Base-by-base conservation (phyloP, 805 yeast genomes). In the Metschnikowia chrysomelidarum region DNA sequence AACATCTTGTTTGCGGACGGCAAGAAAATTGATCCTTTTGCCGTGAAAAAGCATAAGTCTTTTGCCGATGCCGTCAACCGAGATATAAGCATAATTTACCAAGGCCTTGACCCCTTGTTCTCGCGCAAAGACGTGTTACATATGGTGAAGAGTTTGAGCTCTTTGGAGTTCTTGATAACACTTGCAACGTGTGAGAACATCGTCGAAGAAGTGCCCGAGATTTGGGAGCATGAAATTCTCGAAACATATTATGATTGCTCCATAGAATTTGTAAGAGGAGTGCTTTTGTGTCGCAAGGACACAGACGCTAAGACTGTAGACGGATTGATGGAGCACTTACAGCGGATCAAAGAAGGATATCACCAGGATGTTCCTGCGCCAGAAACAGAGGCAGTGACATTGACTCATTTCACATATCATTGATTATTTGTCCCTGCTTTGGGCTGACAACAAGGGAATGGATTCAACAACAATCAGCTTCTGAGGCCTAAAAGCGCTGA, bases 201-300 rank as follows among this genome's bases (percentile, higher is more conserved):
- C 7, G 32, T 47, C 41, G 53, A 47, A 16, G 47, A 49, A 12
- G 59, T 66, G 9, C 69, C 71, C 2, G 62, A 59, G 18, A 68
- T 75, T 36, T 84, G 88, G 80, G 69, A 68, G 50, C 57, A 50
- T 36, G 76, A 73, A 27, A 73, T 84, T 24, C 63, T 87, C 34
- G 65, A 67, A 9, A 73, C 73, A 25, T 87, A 81, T 64, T 80
- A 87, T 62, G 88, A 87, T 55, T 80, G 89, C 39, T 88, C 95
- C 0, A 61, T 81, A 6, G 81, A 76, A 32, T 75, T 87, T 50
- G 69, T 89, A 27, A 75, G 74, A 28, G 79, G 80, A 10, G 72
- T 87, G 26, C 67, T 88, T 34, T 65, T 68, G 45, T 73, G 66
- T 50, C 64, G 72, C 49, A 75, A 64, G 50, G 75, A 68, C 42